Percentiles rank a stretch among this genome's conserved stretches.
These are phyloP conservation scores for Haplosporangium sp. DNA, from an alignment of 371 early-diverging fungal species.

Conservation along the genomic window DNA sequence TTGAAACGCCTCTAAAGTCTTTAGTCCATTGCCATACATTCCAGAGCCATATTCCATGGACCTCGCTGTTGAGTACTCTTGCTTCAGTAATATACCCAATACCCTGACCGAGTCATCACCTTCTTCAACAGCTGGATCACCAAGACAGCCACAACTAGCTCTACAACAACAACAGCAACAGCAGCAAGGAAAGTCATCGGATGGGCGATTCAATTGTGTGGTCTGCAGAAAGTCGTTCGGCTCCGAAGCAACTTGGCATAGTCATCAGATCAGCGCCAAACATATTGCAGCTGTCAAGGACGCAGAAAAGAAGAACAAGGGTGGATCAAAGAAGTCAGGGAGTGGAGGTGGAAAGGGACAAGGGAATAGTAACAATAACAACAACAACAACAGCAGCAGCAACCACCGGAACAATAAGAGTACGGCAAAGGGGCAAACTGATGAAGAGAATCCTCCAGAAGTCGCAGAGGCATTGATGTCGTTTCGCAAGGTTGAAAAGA, in stretches of 20 bases:
- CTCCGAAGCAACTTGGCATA: conserved; percentile 52
- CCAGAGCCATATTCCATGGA: conserved; percentile 44
- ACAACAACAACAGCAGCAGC: conserved; percentile 6
- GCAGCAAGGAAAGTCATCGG: neutral
- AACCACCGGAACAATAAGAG: neutral
- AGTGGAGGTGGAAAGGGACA: neutral
- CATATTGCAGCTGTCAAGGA: conserved; percentile 50
- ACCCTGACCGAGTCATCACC: neutral
- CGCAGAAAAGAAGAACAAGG: conserved; percentile 35
- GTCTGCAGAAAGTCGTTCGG: conserved; percentile 53
- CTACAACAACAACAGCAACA: conserved; percentile 10
- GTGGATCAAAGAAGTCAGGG: conserved; percentile 9
- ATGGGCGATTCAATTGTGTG: conserved; percentile 32
- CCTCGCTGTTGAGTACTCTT: conserved; percentile 26
- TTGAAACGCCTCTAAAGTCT: conserved; percentile 10
- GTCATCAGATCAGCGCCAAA: conserved; percentile 51
- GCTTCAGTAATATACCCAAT: conserved; percentile 9
- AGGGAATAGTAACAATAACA: neutral
- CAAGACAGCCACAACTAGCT: neutral
- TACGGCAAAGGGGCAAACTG: neutral
- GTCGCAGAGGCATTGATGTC: conserved; percentile 38
- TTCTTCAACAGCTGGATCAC: neutral
- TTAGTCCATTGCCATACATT: conserved; percentile 23
- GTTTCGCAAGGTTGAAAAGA: conserved; percentile 35
- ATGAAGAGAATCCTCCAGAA: conserved; percentile 33